Conservation (phyloP, 345 rosid genomes). For the Isatis tinctoria region DNA sequence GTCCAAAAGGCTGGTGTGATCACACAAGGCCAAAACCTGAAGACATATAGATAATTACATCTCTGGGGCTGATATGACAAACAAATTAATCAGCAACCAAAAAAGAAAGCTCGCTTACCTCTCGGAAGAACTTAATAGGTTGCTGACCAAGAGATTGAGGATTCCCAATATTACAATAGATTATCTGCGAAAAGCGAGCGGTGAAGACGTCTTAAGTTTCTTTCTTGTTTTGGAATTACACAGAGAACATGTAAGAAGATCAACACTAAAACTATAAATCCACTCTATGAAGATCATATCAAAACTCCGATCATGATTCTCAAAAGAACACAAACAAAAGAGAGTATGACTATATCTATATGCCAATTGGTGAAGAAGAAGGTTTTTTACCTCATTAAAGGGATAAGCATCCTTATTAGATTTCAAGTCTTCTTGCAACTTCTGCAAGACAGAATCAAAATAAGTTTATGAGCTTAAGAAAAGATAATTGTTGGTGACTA, state of each 20-base stretch:
- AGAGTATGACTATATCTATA: background rate
- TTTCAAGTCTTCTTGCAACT: slow-evolving; percentile 64
- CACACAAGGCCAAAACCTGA: slow-evolving; percentile 85
- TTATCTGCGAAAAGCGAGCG: slow-evolving; percentile 46
- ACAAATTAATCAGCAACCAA: background rate
- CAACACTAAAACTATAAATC: background rate
- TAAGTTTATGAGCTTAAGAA: background rate
- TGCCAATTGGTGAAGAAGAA: background rate
- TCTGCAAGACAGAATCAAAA: slow-evolving; percentile 36
- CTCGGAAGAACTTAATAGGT: slow-evolving; percentile 81
- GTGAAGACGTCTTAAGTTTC: background rate
- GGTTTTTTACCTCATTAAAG: slow-evolving; percentile 67
- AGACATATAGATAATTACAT: background rate
- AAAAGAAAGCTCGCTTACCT: slow-evolving; percentile 42
- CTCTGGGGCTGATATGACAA: background rate
- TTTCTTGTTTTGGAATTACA: background rate
- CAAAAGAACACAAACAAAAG: background rate
- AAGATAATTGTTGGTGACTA: background rate
- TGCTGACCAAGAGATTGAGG: slow-evolving; percentile 92
- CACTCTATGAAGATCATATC: background rate
- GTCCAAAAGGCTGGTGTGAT: slow-evolving; percentile 76
- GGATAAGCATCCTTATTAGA: slow-evolving; percentile 62
- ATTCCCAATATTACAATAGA: slow-evolving; percentile 91
- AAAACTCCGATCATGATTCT: background rate
- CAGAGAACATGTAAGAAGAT: background rate